phyloP scores from a whole-genome alignment of 768 basidiomycete genomes.

The Phaeotremella skinneri region DNA sequence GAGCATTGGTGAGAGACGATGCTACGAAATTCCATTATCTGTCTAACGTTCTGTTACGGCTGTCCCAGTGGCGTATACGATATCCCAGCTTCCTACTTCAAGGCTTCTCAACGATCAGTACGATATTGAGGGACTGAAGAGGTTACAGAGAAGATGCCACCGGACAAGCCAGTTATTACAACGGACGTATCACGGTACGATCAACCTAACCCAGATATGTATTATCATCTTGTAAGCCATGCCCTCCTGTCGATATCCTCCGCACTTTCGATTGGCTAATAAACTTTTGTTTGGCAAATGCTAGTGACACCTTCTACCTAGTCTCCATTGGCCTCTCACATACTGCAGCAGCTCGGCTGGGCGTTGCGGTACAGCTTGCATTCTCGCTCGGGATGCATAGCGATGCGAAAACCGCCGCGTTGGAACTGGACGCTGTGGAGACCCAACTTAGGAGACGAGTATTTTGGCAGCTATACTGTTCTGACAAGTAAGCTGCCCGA shows the following conservation, averaged over 20 bases:
- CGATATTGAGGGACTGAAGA: constrained; percentile 42
- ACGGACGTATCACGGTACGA: constrained; percentile 40
- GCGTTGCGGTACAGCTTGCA: constrained; percentile 42
- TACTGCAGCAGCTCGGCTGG: constrained; percentile 43
- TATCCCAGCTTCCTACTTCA: constrained; percentile 41
- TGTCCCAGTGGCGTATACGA: constrained; percentile 44
- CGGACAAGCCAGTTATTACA: constrained; percentile 38
- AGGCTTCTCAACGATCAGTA: constrained; percentile 41
- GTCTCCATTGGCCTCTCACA: constrained; percentile 42
- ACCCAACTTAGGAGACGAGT: constrained; percentile 39
- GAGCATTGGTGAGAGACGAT: constrained; percentile 35
- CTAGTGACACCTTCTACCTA: constrained; percentile 44
- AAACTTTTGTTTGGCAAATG: not conserved
- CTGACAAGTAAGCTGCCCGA: constrained; percentile 40
- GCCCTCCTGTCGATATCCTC: not conserved
- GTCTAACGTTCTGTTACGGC: too few relatives aligned
- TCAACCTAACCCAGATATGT: constrained; percentile 40
- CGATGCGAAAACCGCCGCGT: constrained; percentile 32
- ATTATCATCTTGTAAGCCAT: constrained; percentile 44
- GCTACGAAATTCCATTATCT: too few relatives aligned
- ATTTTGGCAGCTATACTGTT: constrained; percentile 47
- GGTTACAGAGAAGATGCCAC: constrained; percentile 41
- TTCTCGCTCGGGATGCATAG: constrained; percentile 44
- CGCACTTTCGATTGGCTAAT: not conserved
- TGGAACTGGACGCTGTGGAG: constrained; percentile 42